These are phyloP conservation scores for Leptographium lundbergii DNA, from an alignment of 2,329 filamentous ascomycete species.

Conservation along the genomic window DNA sequence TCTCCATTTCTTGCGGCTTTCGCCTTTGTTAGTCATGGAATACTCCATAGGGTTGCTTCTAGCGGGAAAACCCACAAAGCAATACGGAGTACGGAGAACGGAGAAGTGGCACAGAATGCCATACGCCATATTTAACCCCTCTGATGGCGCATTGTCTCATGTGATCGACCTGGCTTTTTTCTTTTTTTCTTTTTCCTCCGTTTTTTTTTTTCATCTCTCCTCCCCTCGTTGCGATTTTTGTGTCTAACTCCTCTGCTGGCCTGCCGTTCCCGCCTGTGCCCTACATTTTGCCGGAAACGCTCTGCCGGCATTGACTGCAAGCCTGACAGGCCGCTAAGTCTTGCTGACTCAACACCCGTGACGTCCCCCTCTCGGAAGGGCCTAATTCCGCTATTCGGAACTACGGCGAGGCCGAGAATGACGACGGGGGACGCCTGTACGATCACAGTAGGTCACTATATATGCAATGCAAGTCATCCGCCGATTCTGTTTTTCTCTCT, in stretches of 20 bases:
- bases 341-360: background rate
- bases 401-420: background rate
- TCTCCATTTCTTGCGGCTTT: background rate
- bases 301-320: background rate
- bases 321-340: background rate
- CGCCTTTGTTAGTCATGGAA: conserved; percentile 1
- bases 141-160: background rate
- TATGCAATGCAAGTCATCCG: no score
- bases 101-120: background rate
- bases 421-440: background rate
- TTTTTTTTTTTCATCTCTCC: background rate
- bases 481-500: background rate
- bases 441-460: background rate
- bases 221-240: background rate
- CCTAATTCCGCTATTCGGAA: background rate
- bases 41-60: background rate
- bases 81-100: background rate
- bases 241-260: background rate
- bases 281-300: background rate
- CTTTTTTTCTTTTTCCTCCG: background rate
- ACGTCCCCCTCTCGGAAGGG: background rate
- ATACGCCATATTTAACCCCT: background rate
- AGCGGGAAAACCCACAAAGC: background rate
- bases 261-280: no score
- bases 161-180: background rate